Evolutionary conservation across 2,329 filamentous ascomycete species (phyloP).

Genomic region (Fusarium xylarioides): DNA sequence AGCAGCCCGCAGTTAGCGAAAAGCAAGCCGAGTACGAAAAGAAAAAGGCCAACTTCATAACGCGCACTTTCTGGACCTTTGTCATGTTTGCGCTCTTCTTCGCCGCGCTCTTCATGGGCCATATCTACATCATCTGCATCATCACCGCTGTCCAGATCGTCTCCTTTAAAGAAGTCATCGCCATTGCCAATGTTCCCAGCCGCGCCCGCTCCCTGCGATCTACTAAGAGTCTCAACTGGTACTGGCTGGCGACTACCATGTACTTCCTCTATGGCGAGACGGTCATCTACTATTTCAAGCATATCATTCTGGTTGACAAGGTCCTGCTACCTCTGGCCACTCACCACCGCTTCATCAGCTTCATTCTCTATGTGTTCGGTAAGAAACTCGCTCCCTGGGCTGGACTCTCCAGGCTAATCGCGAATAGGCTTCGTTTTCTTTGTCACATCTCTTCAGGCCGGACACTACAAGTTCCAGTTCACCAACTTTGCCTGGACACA

Average conservation of each 20-base stretch:
- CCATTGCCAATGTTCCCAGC: constrained; percentile 94
- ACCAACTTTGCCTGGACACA: constrained; percentile 99
- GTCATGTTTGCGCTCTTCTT: constrained; percentile 98
- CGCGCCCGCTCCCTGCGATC: constrained; percentile 89
- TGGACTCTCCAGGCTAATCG: constrained; percentile 24
- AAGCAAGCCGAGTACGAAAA: constrained; percentile 83
- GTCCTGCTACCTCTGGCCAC: constrained; percentile 93
- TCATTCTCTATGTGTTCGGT: constrained; percentile 98
- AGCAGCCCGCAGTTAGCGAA: constrained; percentile 53
- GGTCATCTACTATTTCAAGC: constrained; percentile 99
- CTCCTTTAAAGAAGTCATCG: constrained; percentile 99
- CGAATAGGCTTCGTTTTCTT: constrained; percentile 93
- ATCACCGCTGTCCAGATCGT: constrained; percentile 95
- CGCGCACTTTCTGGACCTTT: constrained; percentile 95
- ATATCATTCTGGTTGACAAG: constrained; percentile 94
- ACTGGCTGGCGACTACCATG: constrained; percentile 98
- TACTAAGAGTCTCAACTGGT: constrained; percentile 98
- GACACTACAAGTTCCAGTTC: constrained; percentile 98
- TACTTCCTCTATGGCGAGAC: constrained; percentile 99
- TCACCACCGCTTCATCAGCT: constrained; percentile 98
- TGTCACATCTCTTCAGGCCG: constrained; percentile 91
- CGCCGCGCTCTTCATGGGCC: constrained; percentile 88
- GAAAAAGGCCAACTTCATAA: constrained; percentile 98
- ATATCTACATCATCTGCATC: constrained; percentile 95
- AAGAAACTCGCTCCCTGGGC: constrained; percentile 43